Conservation (phyloP, 192 early-diverging fungal species). For the Umbelopsis isabellina region DNA sequence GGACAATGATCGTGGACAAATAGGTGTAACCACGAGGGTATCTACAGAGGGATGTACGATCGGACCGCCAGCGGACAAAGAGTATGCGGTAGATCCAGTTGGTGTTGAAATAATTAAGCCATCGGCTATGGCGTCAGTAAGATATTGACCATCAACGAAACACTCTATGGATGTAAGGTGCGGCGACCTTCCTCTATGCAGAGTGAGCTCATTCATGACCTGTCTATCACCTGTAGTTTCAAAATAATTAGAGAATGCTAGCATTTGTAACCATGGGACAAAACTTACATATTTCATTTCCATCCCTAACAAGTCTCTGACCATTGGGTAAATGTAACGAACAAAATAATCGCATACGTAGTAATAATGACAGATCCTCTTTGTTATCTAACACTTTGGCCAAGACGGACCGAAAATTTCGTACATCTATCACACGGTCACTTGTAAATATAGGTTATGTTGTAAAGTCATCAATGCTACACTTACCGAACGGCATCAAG, state of each 20-base stretch:
- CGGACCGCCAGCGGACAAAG: conserved; percentile 79
- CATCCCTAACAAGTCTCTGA: conserved; percentile 51
- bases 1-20: conserved; percentile 83
- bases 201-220: conserved; percentile 86
- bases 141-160: conserved; percentile 76
- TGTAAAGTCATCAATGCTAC: too few species aligned
- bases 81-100: conserved; percentile 93
- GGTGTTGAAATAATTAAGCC: conserved; percentile 83
- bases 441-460: not conserved
- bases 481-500: conserved; percentile 80
- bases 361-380: conserved; percentile 58
- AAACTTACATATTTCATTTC: conserved; percentile 47
- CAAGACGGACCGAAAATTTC: conserved; percentile 63
- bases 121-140: conserved; percentile 66
- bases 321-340: conserved; percentile 62
- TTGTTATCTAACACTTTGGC: conserved; percentile 63
- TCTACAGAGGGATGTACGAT: conserved; percentile 83
- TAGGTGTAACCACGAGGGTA: conserved; percentile 73
- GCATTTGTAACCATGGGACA: not conserved
- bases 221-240: conserved; percentile 43
- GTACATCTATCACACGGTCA: conserved; percentile 55
- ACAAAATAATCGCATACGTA: conserved; percentile 79
- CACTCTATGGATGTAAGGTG: conserved; percentile 83
- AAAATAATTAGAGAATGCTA: not conserved
- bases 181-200: conserved; percentile 87